Evolutionary conservation across 2,329 filamentous ascomycete genomes (phyloP), one percentile per base, ranked within the genome.

Genomic region (Fusarium lyarnte): DNA sequence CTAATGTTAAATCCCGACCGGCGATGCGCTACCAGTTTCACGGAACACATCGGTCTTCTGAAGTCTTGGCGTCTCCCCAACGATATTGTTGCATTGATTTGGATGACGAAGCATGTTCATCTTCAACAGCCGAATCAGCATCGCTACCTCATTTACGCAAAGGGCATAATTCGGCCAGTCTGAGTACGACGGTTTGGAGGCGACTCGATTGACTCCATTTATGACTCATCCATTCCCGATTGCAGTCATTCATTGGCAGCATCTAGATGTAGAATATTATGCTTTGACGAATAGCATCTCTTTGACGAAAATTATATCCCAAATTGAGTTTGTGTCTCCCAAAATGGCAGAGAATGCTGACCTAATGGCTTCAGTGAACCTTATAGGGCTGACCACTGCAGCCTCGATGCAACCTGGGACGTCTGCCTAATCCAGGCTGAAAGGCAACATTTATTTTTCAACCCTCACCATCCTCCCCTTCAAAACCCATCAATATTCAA

Each of bases 381-480:
- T 31, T 35, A 7, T 1, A 58, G 59, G 59, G 41, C 52, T 58
- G 35, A 21, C 7, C 2, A n/a, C 16, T 8, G n/a, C 8, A 36
- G 31, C 43, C 46, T 63, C 25, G 2, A 60, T 43, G 63, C 16
- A 55, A 42, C 33, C 12, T 1, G 14, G 12, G 47, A 58, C 33
- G 58, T 65, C 69, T 72, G 69, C 69, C 69, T 72, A 58, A 58
- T 58, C 23, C 25, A 63, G 52, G 46, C 51, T 54, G 43, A 63
- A 46, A 23, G 23, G 8, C n/a, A 53, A 12, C 17, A 33, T 17
- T 33, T 16, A 31, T 38, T 27, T 25, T 19, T 23, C 39, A 57
- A 35, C 29, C 21, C 42, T 13, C 12, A 19, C 25, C 35, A 33
- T 57, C 25, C 13, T 47, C 33, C 36, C 7, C 38, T 17, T 17